Conservation (phyloP, 768 basidiomycete species). For the Boletus rubropictus region DNA sequence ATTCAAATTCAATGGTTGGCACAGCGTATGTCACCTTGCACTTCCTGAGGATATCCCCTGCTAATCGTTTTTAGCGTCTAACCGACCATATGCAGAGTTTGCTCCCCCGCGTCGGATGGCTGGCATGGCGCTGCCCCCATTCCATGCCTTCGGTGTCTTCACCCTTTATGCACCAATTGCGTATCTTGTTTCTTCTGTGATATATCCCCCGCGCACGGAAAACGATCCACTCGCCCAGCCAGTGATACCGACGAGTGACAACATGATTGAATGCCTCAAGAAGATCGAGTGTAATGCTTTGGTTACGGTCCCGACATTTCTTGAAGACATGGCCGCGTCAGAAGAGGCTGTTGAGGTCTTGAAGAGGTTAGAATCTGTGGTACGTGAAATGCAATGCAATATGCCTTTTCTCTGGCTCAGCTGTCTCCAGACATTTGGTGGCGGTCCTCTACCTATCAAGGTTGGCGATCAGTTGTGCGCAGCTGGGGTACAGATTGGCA, state of each 20-base stretch:
- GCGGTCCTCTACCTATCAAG: constrained; percentile 34
- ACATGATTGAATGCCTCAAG: constrained; percentile 33
- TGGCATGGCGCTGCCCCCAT: constrained; percentile 24
- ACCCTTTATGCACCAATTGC: constrained; percentile 19
- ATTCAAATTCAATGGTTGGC: constrained; percentile 31
- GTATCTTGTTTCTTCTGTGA: constrained; percentile 9
- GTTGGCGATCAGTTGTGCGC: constrained; percentile 31
- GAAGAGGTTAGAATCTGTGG: constrained; percentile 24
- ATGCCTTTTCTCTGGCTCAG: background rate
- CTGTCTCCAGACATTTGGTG: constrained; percentile 31
- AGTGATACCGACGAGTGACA: constrained; percentile 35
- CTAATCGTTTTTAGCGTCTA: constrained; percentile 3
- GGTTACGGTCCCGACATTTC: constrained; percentile 34
- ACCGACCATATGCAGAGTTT: background rate
- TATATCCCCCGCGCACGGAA: constrained; percentile 27
- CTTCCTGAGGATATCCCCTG: background rate
- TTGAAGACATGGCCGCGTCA: constrained; percentile 34
- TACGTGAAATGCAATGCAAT: constrained; percentile 12
- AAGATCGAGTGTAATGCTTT: constrained; percentile 27
- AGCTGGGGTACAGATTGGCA: constrained; percentile 30
- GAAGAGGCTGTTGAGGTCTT: constrained; percentile 22
- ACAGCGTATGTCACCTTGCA: constrained; percentile 27
- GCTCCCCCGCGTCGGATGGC: constrained; percentile 16
- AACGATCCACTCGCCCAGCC: constrained; percentile 25
- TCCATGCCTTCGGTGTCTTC: constrained; percentile 22